Conservation (phyloP, 306 rosid genomes). For the Cicer cuneatum region DNA sequence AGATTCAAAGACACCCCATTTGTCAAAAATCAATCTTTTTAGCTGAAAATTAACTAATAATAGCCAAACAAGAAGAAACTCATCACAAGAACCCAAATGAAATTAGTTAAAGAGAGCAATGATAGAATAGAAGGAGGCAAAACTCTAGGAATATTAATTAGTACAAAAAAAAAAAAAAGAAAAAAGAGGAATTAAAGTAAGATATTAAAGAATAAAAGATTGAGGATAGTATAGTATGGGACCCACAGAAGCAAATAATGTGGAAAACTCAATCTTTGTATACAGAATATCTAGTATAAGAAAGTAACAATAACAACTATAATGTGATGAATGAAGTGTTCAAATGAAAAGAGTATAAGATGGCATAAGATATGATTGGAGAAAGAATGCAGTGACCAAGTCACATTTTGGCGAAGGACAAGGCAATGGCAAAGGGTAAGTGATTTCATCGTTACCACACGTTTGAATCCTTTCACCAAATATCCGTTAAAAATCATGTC, state of each 20-base stretch:
- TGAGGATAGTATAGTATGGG: neutral
- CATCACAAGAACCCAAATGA: neutral
- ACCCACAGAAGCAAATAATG: neutral
- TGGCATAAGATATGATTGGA: slow-evolving; percentile 40
- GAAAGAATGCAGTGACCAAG: slow-evolving; percentile 50
- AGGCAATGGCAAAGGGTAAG: slow-evolving; percentile 33
- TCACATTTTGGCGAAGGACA: slow-evolving; percentile 37
- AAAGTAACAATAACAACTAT: no score
- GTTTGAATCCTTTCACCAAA: slow-evolving; percentile 48
- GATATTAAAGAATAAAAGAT: neutral
- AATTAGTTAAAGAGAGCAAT: neutral
- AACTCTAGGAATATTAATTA: neutral
- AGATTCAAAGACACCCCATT: slow-evolving; percentile 45
- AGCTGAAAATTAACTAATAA: slow-evolving; percentile 8
- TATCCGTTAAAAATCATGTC: slow-evolving; percentile 47
- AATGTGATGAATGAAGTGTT: neutral
- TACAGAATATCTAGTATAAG: slow-evolving; percentile 5
- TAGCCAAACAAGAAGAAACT: slow-evolving; percentile 1
- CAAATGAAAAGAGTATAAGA: slow-evolving; percentile 40
- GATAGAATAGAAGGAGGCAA: neutral
- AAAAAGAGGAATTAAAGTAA: neutral
- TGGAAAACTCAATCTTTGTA: slow-evolving; percentile 15
- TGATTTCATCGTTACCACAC: slow-evolving; percentile 52
- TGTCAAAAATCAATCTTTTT: slow-evolving; percentile 32
- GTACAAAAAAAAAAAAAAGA: neutral